Base-by-base conservation (phyloP, 306 rosid genomes). In the Vigna unguiculata region DNA sequence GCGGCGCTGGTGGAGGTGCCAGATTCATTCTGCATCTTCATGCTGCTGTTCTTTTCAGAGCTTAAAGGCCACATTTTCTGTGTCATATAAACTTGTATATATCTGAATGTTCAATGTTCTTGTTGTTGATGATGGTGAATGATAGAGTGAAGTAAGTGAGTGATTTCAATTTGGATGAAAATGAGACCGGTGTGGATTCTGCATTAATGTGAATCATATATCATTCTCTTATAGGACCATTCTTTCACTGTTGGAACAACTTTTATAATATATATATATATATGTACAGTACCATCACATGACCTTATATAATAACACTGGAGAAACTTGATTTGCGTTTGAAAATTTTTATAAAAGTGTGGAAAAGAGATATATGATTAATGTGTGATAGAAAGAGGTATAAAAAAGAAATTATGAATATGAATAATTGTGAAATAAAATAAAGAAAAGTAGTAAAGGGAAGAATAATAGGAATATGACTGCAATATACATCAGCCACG, bases 61-160 rank as follows among this genome's bases (percentile, higher is more conserved):
- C 78, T 71, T 15, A 84, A 75, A 57, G 80, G 84, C 89, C 91
- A 86, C 83, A 89, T 88, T 19, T 2, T 77, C 71, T 46, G 79
- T 13, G 43, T 38, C 43, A 38, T 58, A 61, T 32, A 52, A 25
- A 52, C 10, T 17, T 51, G 1, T 6, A 9, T 0, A 7, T 28
- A 0, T 60, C 2, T 60, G 43, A 60, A 58, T 57, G 15, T 52
- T 52, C 21, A 49, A 6, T 52, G 58, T 53, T 55, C 8, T 11
- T 55, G 62, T 15, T 55, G n/a, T 11, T 57, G n/a, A 7, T 41
- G 47, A 43, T 43, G 14, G 10, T 10, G 16, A 53, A 1, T 0
- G 7, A 32, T 5, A 5, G 36, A 32, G 36, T 4, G 36, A 32
- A 6, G 40, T 8, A 3, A 43, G 36, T 57, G 63, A 57, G 17